These are phyloP conservation scores for Aspergillus neotritici DNA, from an alignment of 2,329 filamentous ascomycete genomes.

Conservation along the genomic window DNA sequence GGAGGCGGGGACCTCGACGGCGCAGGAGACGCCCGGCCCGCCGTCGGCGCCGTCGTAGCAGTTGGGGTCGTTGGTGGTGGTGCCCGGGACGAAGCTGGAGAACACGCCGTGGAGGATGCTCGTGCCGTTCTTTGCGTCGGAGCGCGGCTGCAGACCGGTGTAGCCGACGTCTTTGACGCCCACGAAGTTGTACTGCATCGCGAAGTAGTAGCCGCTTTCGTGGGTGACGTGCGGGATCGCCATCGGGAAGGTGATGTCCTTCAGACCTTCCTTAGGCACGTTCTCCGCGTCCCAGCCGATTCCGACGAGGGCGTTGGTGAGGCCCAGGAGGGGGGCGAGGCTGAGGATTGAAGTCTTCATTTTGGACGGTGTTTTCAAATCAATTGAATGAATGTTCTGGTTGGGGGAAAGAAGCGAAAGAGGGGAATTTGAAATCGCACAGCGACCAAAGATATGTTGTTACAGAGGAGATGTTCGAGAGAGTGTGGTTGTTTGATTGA, in stretches of 20 bases:
- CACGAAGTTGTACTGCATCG: conserved; percentile 24
- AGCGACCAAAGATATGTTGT: no score
- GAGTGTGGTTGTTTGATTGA: no score
- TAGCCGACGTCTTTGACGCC: conserved; percentile 21
- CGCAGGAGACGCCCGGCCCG: conserved; percentile 23
- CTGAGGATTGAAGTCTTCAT: conserved; percentile 12
- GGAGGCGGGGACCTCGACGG: conserved; percentile 16
- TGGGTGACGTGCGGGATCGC: conserved; percentile 17
- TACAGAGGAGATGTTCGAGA: no score
- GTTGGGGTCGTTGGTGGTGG: conserved; percentile 18
- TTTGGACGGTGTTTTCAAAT: conserved; percentile 1
- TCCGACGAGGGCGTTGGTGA: conserved; percentile 12
- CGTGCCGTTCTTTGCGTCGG: conserved; percentile 7
- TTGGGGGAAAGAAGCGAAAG: neutral
- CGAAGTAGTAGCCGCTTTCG: conserved; percentile 24
- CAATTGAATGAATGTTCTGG: neutral
- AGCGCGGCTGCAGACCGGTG: conserved; percentile 24
- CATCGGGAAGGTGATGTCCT: conserved; percentile 22
- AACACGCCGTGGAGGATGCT: conserved; percentile 28
- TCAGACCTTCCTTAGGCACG: conserved; percentile 10
- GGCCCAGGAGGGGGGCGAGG: conserved; percentile 6
- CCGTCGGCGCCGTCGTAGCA: conserved; percentile 26
- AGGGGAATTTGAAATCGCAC: neutral
- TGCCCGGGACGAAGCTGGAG: conserved; percentile 26
- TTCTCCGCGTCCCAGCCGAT: conserved; percentile 12